A percentile compares a stretch with the other conserved stretches of the same genome.
Evolutionary conservation across 2,329 filamentous ascomycete species (phyloP).

Genomic region (Apiospora aurea): DNA sequence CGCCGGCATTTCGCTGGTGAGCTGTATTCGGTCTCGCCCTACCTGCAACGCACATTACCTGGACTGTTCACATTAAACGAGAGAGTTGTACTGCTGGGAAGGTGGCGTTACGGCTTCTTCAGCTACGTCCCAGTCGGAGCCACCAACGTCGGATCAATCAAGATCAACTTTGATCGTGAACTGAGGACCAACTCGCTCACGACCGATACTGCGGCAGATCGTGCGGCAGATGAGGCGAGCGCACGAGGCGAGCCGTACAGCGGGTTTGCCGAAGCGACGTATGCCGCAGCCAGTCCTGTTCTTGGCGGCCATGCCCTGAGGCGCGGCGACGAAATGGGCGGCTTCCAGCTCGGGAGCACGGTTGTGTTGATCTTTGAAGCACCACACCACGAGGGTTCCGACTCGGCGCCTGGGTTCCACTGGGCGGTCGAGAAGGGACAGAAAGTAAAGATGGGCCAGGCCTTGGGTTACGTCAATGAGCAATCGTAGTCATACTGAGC

Average conservation of each 20-base stretch:
- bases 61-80: constrained; percentile 97
- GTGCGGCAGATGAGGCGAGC: constrained; percentile 80
- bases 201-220: constrained; percentile 91
- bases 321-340: constrained; percentile 96
- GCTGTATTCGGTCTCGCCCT: constrained; percentile 92
- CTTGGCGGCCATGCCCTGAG: constrained; percentile 84
- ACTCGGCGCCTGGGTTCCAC: constrained; percentile 73
- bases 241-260: constrained; percentile 80
- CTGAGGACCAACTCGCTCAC: constrained; percentile 90
- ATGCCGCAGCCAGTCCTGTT: constrained; percentile 77
- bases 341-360: constrained; percentile 94
- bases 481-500: constrained; percentile 27
- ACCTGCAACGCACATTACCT: constrained; percentile 89
- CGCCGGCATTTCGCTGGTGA: constrained; percentile 98
- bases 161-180: constrained; percentile 95
- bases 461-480: constrained; percentile 75
- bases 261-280: constrained; percentile 94
- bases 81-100: constrained; percentile 88
- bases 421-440: constrained; percentile 91
- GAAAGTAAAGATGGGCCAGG: constrained; percentile 87
- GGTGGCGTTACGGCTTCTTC: constrained; percentile 98
- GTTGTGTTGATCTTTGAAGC: constrained; percentile 97
- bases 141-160: constrained; percentile 96
- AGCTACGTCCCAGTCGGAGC: constrained; percentile 94
- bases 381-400: constrained; percentile 69